phyloP scores from a whole-genome alignment of 257 asterid genomes.

The Thymus mandschuricus region DNA sequence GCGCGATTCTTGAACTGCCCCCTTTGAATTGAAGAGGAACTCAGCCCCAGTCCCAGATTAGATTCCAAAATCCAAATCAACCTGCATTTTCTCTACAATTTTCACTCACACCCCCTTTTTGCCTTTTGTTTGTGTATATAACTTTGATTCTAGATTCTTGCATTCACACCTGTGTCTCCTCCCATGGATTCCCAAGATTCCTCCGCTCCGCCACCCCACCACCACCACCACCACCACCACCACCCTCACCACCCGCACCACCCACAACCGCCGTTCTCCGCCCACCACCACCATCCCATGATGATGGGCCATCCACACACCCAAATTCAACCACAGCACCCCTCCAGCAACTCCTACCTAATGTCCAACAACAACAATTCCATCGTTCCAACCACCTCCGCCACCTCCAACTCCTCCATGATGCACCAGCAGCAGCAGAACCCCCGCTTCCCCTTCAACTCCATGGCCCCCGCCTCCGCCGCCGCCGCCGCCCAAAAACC shows the following conservation, averaged over 20 bases:
- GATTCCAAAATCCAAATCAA: constrained; percentile 32
- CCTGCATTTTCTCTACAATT: constrained; percentile 25
- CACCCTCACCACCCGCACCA: constrained; percentile 18
- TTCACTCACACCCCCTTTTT: background rate
- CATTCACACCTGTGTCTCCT: constrained; percentile 7
- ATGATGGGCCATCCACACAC: constrained; percentile 39
- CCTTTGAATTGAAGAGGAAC: background rate
- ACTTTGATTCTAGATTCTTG: constrained; percentile 16
- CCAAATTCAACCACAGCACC: constrained; percentile 39
- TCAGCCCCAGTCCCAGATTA: background rate
- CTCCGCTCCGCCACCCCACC: constrained; percentile 40
- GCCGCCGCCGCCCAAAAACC: constrained; percentile 37
- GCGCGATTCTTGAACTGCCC: constrained; percentile 29
- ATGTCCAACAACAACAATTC: constrained; percentile 45
- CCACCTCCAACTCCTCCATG: constrained; percentile 40
- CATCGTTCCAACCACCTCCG: constrained; percentile 31
- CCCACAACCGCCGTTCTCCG: constrained; percentile 36
- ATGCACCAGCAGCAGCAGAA: constrained; percentile 43
- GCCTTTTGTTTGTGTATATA: background rate
- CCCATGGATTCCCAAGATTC: constrained; percentile 61
- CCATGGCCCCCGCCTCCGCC: constrained; percentile 38
- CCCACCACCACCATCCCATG: constrained; percentile 41
- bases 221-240: constrained; percentile 32
- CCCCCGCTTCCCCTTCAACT: constrained; percentile 60
- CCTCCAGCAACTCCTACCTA: constrained; percentile 47